phyloP scores from a whole-genome alignment of 1,139 yeast species.

The Arxiozyma bovina region DNA sequence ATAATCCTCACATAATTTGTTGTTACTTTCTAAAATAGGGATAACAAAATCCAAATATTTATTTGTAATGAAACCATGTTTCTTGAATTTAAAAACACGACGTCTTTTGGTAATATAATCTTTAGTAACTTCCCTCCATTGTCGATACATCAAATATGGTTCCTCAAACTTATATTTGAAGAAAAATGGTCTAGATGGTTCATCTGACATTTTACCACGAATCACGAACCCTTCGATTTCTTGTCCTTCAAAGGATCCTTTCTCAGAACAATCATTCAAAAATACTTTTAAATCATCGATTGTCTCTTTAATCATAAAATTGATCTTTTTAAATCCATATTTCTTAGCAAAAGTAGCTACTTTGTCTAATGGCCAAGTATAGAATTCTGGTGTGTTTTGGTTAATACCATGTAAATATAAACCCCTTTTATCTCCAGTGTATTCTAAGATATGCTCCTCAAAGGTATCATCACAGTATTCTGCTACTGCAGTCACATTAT shows the following conservation, averaged over 20 bases:
- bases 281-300: constrained; percentile 41
- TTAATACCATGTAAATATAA: constrained; percentile 86
- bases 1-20: constrained; percentile 40
- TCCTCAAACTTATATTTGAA: constrained; percentile 94
- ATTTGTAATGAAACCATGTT: constrained; percentile 53
- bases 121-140: constrained; percentile 81
- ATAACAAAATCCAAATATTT: constrained; percentile 61
- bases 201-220: constrained; percentile 39
- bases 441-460: constrained; percentile 88
- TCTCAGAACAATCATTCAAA: constrained; percentile 47
- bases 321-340: constrained; percentile 66
- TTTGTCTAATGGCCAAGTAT: constrained; percentile 51
- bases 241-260: constrained; percentile 61
- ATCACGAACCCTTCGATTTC: constrained; percentile 94
- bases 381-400: constrained; percentile 52
- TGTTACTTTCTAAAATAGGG: constrained; percentile 43
- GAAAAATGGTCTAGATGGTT: constrained; percentile 45
- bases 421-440: constrained; percentile 57
- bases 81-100: constrained; percentile 38
- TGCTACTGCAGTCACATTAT: constrained; percentile 75
- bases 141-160: constrained; percentile 85
- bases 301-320: constrained; percentile 36
- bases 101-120: constrained; percentile 41
- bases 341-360: constrained; percentile 52
- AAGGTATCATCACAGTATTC: constrained; percentile 88